Conservation (phyloP, 1,284 basidiomycete species). For the Leccinum laetum region DNA sequence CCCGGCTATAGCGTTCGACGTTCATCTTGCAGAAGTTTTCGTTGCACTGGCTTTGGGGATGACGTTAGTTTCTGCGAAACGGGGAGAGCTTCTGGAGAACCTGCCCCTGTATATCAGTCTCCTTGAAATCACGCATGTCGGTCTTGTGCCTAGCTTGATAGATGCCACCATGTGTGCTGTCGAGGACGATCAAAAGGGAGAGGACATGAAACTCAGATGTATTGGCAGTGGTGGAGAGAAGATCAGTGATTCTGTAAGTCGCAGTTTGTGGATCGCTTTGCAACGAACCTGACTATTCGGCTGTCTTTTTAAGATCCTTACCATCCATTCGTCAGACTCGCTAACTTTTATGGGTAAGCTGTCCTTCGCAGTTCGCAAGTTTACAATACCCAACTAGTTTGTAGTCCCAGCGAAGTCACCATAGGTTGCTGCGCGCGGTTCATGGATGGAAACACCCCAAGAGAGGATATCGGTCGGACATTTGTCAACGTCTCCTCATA, state of each 20-base stretch:
- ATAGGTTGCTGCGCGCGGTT: conserved; percentile 52
- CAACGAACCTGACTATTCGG: background rate
- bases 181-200: conserved; percentile 30
- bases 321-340: conserved; percentile 43
- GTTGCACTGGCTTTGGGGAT: conserved; percentile 46
- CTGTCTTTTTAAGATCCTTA: conserved; percentile 39
- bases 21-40: conserved; percentile 49
- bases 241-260: conserved; percentile 49
- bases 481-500: conserved; percentile 40
- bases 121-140: conserved; percentile 52
- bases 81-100: conserved; percentile 47
- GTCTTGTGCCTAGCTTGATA: conserved; percentile 49
- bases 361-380: conserved; percentile 10
- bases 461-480: conserved; percentile 44
- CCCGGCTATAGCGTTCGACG: conserved; percentile 50
- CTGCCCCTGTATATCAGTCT: conserved; percentile 42
- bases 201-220: conserved; percentile 40
- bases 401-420: conserved; percentile 45
- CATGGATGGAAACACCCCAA: conserved; percentile 42
- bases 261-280: background rate
- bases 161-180: too few species aligned
- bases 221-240: conserved; percentile 55
- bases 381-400: background rate
- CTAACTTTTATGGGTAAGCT: conserved; percentile 51
- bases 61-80: conserved; percentile 43